phyloP scores from a whole-genome alignment of 331 rosid genomes.

The Malus hybrid region DNA sequence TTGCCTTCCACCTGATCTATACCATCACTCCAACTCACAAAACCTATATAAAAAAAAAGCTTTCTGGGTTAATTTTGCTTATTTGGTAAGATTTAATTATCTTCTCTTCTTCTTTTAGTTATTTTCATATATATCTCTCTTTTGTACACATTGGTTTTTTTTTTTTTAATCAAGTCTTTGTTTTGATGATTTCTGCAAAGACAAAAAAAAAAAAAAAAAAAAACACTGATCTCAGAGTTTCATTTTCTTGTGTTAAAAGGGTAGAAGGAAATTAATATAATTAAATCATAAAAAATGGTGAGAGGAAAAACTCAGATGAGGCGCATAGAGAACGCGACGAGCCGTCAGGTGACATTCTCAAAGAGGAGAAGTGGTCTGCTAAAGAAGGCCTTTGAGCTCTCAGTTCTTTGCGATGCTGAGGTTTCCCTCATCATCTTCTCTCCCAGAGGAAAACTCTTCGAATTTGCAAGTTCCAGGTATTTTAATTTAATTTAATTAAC shows the following conservation, averaged over 20 bases:
- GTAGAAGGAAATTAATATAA: background rate
- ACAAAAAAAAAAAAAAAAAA: no score
- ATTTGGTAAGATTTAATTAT: conserved; percentile 12
- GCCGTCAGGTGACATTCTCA: conserved; percentile 85
- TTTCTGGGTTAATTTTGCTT: conserved; percentile 12
- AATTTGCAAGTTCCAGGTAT: conserved; percentile 78
- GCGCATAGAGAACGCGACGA: conserved; percentile 87
- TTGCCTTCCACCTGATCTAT: background rate
- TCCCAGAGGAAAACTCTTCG: conserved; percentile 75
- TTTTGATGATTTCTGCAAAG: background rate
- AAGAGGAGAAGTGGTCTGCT: conserved; percentile 76
- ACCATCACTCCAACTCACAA: background rate
- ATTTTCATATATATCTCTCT: background rate
- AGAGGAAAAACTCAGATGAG: conserved; percentile 90
- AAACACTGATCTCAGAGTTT: background rate
- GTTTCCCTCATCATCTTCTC: conserved; percentile 77
- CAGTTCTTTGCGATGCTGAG: conserved; percentile 85
- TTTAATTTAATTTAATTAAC: background rate
- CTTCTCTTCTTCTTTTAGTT: background rate
- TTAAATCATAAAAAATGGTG: conserved; percentile 39
- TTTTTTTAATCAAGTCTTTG: background rate
- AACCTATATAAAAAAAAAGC: background rate
- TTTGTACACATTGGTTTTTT: background rate
- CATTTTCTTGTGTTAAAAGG: background rate
- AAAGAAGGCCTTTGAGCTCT: conserved; percentile 87